These are phyloP conservation scores for Linnemannia schmuckeri DNA, from an alignment of 192 early-diverging fungal species.

Conservation along the genomic window DNA sequence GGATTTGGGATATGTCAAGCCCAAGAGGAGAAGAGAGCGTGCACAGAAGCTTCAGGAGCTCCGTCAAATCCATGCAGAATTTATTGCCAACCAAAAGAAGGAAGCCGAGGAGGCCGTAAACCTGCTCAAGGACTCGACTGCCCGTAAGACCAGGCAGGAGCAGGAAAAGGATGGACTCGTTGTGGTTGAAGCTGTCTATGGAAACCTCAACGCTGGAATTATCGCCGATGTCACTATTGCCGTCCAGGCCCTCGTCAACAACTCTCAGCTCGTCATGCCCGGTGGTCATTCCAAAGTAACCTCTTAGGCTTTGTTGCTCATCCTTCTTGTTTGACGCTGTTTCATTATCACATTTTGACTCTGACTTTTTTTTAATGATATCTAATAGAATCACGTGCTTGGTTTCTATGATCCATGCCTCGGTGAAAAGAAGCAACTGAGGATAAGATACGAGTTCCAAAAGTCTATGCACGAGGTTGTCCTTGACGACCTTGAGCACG, in stretches of 20 bases:
- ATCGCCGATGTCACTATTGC: constrained; percentile 91
- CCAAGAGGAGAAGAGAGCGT: constrained; percentile 66
- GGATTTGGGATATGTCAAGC: constrained; percentile 72
- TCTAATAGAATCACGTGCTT: constrained; percentile 77
- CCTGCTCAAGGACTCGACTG: constrained; percentile 77
- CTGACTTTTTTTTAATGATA: neutral
- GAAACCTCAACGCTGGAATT: constrained; percentile 70
- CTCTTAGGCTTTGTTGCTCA: neutral
- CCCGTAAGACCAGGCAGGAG: constrained; percentile 76
- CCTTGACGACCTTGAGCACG: constrained; percentile 80
- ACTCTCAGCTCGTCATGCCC: constrained; percentile 90
- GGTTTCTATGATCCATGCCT: constrained; percentile 98
- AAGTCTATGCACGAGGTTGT: constrained; percentile 82
- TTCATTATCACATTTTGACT: no score
- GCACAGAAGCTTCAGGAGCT: constrained; percentile 61
- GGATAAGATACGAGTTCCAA: constrained; percentile 88
- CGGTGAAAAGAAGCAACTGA: constrained; percentile 86
- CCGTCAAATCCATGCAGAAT: constrained; percentile 73
- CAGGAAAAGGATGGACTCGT: constrained; percentile 81
- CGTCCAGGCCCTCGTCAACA: constrained; percentile 85
- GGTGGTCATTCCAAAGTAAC: constrained; percentile 89
- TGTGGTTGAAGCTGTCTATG: constrained; percentile 90
- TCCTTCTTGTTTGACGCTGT: no score
- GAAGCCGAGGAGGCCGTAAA: constrained; percentile 84
- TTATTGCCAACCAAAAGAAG: constrained; percentile 72